Evolutionary conservation across 2,329 filamentous ascomycete species (phyloP).

Genomic region (Capronia americana): DNA sequence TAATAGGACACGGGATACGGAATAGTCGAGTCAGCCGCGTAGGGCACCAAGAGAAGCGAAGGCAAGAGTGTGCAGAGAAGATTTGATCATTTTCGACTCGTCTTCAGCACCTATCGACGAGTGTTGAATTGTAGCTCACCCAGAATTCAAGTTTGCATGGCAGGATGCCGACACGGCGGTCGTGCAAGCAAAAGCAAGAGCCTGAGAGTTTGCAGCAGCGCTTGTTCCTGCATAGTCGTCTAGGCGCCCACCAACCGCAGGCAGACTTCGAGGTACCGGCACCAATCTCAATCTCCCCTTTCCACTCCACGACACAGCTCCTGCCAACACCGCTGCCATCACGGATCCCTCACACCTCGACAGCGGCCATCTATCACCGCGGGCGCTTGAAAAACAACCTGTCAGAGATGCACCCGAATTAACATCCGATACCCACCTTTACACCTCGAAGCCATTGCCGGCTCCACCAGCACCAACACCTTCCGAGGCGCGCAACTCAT

Average conservation of each 20-base stretch:
- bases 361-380: constrained; percentile 45
- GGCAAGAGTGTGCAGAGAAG: constrained; percentile 1
- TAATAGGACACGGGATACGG: constrained; percentile 23
- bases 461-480: constrained; percentile 30
- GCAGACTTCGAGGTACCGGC: constrained; percentile 3
- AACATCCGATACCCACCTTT: constrained; percentile 18
- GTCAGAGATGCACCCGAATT: constrained; percentile 34
- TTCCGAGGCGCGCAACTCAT: constrained; percentile 41
- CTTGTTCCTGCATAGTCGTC: constrained; percentile 18
- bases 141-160: background rate
- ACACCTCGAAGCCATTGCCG: constrained; percentile 24
- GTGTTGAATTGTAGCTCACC: background rate
- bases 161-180: constrained; percentile 15
- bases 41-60: constrained; percentile 6
- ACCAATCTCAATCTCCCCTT: constrained; percentile 14
- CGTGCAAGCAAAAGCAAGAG: background rate
- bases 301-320: constrained; percentile 6
- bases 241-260: constrained; percentile 19
- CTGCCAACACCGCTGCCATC: constrained; percentile 24
- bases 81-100: constrained; percentile 2
- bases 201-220: constrained; percentile 9
- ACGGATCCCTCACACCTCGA: constrained; percentile 34
- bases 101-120: background rate
- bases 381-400: constrained; percentile 47
- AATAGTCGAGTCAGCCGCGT: constrained; percentile 19